A percentile compares a stretch with the other conserved stretches of the same genome.
Evolutionary conservation across 2,329 filamentous ascomycete genomes (phyloP).

Genomic region (Fusarium newnesense): DNA sequence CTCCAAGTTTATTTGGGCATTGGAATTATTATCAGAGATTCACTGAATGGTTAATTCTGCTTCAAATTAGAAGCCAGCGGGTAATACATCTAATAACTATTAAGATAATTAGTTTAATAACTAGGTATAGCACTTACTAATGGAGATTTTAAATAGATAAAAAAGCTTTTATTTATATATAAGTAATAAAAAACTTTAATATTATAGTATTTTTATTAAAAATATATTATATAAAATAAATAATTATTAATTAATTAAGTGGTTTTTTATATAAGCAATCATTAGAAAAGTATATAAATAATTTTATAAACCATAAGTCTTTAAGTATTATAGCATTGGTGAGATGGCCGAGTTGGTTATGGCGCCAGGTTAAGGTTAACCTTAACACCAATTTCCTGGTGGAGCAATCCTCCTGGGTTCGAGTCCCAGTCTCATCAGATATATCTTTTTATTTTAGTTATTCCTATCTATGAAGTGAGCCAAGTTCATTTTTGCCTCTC

Average conservation of each 20-base stretch:
- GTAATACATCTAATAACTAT: not conserved
- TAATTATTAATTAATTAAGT: too few relatives aligned
- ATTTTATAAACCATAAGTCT: too few relatives aligned
- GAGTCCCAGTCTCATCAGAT: slow-evolving; percentile 44
- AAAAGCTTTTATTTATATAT: too few relatives aligned
- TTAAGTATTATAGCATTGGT: too few relatives aligned
- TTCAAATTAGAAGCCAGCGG: not conserved
- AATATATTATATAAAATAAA: too few relatives aligned
- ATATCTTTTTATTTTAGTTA: slow-evolving; percentile 1
- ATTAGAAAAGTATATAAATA: too few relatives aligned
- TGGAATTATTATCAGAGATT: too few relatives aligned
- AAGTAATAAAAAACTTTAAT: too few relatives aligned
- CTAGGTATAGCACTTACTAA: too few relatives aligned
- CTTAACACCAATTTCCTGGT: slow-evolving; percentile 43
- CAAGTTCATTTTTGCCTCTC: not conserved
- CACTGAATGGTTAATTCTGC: not conserved
- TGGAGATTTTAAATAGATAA: too few relatives aligned
- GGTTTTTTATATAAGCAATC: too few relatives aligned
- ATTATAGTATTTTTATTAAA: not conserved
- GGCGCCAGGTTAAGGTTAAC: slow-evolving; percentile 45
- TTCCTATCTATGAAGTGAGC: not conserved
- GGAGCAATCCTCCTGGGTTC: slow-evolving; percentile 46
- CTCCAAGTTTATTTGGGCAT: not conserved
- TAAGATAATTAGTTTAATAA: too few relatives aligned
- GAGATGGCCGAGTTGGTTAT: slow-evolving; percentile 47